These are phyloP conservation scores for Cladophialophora exuberans DNA, from an alignment of 2,329 filamentous ascomycete genomes.

Conservation along the genomic window DNA sequence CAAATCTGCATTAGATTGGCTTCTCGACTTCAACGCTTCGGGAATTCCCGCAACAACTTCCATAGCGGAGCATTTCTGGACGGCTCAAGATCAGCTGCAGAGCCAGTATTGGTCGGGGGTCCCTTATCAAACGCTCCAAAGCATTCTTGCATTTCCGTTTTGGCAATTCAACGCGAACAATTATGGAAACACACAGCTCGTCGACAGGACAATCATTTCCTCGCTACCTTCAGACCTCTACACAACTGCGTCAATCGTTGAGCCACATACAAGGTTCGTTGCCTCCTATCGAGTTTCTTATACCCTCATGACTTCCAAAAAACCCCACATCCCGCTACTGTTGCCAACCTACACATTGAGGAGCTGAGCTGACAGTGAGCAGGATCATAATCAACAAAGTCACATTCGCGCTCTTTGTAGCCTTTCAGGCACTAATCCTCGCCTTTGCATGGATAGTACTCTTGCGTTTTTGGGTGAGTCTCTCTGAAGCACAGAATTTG, in stretches of 20 bases:
- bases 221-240: not conserved
- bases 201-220: not conserved
- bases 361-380: too few species aligned
- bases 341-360: too few species aligned
- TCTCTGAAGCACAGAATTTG: too few species aligned
- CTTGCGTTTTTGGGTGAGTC: too few species aligned
- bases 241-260: not conserved
- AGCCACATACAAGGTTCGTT: not conserved
- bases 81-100: conserved; percentile 2
- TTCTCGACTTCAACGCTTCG: conserved; percentile 1
- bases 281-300: not conserved
- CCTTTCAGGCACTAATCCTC: not conserved
- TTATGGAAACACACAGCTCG: not conserved
- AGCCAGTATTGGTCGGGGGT: conserved; percentile 2
- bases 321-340: too few species aligned
- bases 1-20: not conserved
- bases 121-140: not conserved
- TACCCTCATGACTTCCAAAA: not conserved
- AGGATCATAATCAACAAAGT: too few species aligned
- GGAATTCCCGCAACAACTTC: conserved; percentile 4
- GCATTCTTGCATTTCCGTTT: not conserved
- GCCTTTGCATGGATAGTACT: not conserved
- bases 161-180: conserved; percentile 3
- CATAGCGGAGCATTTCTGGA: conserved; percentile 1
- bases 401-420: not conserved